phyloP scores from a whole-genome alignment of 805 yeast genomes.

The Cyberlindnera euphorbiiphila region DNA sequence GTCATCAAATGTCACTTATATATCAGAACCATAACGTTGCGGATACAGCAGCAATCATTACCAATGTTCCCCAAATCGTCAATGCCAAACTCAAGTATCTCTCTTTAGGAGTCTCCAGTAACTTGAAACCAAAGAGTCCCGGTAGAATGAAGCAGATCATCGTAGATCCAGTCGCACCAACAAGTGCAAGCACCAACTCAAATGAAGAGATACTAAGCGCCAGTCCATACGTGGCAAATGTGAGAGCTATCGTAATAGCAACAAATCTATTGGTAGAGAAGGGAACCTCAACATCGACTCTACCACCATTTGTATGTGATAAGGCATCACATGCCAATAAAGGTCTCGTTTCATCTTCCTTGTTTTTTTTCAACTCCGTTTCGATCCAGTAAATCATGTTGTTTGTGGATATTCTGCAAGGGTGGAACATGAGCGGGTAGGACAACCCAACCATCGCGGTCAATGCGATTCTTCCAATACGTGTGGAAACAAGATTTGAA shows the following conservation, averaged over 20 bases:
- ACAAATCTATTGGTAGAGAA: conserved; percentile 44
- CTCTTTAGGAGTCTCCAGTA: conserved; percentile 30
- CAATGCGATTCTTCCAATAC: conserved; percentile 55
- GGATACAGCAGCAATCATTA: conserved; percentile 63
- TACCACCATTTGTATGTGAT: conserved; percentile 22
- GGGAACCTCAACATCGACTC: conserved; percentile 36
- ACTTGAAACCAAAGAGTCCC: conserved; percentile 66
- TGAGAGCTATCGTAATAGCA: conserved; percentile 44
- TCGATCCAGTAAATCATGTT: conserved; percentile 54
- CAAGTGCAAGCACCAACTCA: conserved; percentile 65
- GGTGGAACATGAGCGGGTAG: conserved; percentile 78
- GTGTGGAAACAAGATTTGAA: conserved; percentile 42
- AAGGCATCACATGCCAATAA: conserved; percentile 14
- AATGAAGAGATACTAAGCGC: conserved; percentile 61
- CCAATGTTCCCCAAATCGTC: conserved; percentile 63
- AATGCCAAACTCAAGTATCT: conserved; percentile 52
- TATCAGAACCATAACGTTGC: conserved; percentile 31
- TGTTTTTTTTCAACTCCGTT: conserved; percentile 5
- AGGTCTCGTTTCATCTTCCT: conserved; percentile 11
- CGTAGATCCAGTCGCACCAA: conserved; percentile 83
- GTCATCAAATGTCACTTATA: no score
- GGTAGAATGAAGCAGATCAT: conserved; percentile 75
- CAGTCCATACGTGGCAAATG: conserved; percentile 45
- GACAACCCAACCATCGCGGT: conserved; percentile 73
- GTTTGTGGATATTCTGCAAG: conserved; percentile 69